These are phyloP conservation scores for Malus sylvestris DNA, from an alignment of 306 rosid genomes.

Conservation along the genomic window DNA sequence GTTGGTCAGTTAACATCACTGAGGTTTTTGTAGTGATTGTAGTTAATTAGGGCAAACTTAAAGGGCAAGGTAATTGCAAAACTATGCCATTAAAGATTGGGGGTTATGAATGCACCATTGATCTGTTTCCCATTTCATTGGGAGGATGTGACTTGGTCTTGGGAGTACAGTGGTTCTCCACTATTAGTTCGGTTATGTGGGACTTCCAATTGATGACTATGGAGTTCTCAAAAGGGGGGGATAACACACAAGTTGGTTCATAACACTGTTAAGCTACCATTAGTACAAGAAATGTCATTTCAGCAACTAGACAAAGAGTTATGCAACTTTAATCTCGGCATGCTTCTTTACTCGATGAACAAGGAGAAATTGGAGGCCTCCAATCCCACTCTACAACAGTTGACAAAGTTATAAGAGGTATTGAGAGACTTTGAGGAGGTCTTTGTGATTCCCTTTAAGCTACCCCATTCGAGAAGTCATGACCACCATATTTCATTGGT, in stretches of 20 bases:
- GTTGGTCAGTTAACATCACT: neutral
- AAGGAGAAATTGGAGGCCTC: neutral
- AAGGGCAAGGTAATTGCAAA: neutral
- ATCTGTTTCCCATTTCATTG: neutral
- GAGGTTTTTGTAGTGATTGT: neutral
- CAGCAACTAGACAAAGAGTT: neutral
- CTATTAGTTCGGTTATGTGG: neutral
- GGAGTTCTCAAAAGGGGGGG: no score
- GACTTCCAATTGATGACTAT: neutral
- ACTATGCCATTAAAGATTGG: neutral
- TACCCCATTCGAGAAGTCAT: neutral
- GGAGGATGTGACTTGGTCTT: neutral
- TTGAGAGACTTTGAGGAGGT: no score
- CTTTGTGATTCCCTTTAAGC: no score
- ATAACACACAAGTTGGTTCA: no score
- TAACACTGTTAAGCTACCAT: neutral
- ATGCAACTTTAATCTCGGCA: no score
- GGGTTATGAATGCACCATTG: no score
- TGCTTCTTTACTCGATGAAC: no score
- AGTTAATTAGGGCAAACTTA: neutral
- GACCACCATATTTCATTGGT: neutral
- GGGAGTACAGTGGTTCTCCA: neutral
- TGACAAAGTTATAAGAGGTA: neutral
- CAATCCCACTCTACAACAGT: neutral
- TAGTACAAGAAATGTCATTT: neutral